A percentile compares a stretch with the other conserved stretches of the same genome.
Conservation (phyloP, 2,329 filamentous ascomycete species). For the Ophiostoma sp. region DNA sequence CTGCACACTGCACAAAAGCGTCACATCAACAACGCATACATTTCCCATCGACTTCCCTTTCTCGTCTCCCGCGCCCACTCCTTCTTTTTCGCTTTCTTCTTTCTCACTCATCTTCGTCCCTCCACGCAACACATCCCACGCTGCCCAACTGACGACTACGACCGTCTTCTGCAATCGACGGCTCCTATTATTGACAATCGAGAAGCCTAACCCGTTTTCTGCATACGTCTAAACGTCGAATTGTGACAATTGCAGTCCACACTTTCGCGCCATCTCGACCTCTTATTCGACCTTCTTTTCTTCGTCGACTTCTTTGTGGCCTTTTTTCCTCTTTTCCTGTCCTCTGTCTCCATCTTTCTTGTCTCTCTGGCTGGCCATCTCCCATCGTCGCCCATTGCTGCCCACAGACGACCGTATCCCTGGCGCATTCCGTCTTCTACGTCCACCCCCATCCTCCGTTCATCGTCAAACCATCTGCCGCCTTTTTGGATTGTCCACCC, state of each 20-base stretch:
- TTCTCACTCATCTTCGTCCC: not conserved
- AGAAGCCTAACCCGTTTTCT: conserved; percentile 1
- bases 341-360: not conserved
- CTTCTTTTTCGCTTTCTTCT: not conserved
- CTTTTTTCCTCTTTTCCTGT: not conserved
- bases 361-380: not conserved
- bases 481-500: not conserved
- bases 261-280: not conserved
- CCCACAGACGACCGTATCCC: not conserved
- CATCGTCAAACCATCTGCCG: not conserved
- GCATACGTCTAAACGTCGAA: conserved; percentile 2
- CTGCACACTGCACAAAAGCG: conserved; percentile 21
- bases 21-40: conserved; percentile 29
- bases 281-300: not conserved
- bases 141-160: conserved; percentile 15
- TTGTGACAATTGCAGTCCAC: not conserved
- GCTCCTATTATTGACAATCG: not conserved
- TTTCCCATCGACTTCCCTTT: conserved; percentile 6
- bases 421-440: conserved; percentile 20
- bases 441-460: conserved; percentile 6
- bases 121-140: not conserved
- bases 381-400: not conserved
- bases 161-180: conserved; percentile 3
- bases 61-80: not conserved
- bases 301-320: not conserved